Percentiles rank a stretch among this genome's conserved stretches.
Evolutionary conservation across 2,329 filamentous ascomycete genomes (phyloP).

Genomic region (Cladosporium velox): DNA sequence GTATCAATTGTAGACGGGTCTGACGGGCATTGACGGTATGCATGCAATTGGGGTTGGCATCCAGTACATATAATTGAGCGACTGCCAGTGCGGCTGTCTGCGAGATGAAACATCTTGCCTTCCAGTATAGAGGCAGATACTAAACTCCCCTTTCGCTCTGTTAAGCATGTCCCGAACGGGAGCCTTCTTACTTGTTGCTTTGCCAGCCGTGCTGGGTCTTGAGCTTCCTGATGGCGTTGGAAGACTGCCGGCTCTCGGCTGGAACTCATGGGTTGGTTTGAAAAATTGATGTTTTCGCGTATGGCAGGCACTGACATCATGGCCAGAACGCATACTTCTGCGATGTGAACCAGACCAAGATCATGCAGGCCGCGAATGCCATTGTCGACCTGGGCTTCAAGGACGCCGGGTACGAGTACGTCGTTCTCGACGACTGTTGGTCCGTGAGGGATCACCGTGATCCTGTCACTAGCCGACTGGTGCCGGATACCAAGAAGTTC

Average conservation of each 20-base stretch:
- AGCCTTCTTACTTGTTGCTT: background rate
- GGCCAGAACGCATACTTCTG: slow-evolving; percentile 58
- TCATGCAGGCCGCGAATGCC: slow-evolving; percentile 50
- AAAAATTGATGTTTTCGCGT: no score
- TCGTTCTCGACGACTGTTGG: slow-evolving; percentile 65
- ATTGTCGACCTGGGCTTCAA: slow-evolving; percentile 54
- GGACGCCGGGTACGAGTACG: slow-evolving; percentile 59
- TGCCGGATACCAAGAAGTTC: slow-evolving; percentile 50
- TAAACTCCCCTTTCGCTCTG: background rate
- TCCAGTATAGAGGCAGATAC: no score
- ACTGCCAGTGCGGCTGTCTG: background rate
- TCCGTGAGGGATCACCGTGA: slow-evolving; percentile 53
- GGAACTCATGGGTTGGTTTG: slow-evolving; percentile 22
- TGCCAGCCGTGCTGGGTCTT: slow-evolving; percentile 5
- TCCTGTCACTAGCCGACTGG: slow-evolving; percentile 43
- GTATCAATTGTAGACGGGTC: background rate
- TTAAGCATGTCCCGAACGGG: slow-evolving; percentile 2
- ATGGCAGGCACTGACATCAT: slow-evolving; percentile 41
- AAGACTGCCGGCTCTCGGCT: slow-evolving; percentile 45
- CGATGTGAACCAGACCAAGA: slow-evolving; percentile 53
- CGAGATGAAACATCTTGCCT: background rate
- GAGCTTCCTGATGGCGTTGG: slow-evolving; percentile 24
- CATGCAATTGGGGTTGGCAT: background rate
- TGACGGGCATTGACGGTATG: background rate
- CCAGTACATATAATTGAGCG: background rate